Percentiles rank a stretch among this genome's conserved stretches.
phyloP scores from a whole-genome alignment of 2,329 filamentous ascomycete genomes.

The Laburnicola sp. region DNA sequence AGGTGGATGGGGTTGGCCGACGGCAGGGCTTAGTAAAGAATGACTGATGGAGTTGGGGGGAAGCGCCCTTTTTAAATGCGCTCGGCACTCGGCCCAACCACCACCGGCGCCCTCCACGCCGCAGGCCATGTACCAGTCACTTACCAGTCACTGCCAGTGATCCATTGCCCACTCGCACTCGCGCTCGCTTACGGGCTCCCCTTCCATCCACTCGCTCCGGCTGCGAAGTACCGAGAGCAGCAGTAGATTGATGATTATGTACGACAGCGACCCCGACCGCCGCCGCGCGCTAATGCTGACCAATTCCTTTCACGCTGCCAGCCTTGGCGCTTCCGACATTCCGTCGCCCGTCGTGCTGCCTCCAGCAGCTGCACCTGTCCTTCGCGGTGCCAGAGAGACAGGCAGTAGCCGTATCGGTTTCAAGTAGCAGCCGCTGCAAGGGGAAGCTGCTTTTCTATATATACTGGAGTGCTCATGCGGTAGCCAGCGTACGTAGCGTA shows the following conservation, averaged over 20 bases:
- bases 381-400: too few relatives aligned
- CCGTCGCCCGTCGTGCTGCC: too few relatives aligned
- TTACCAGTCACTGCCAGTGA: not conserved
- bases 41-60: constrained; percentile 19
- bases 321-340: constrained; percentile 12
- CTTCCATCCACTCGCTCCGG: constrained; percentile 3
- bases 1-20: constrained; percentile 15
- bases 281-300: constrained; percentile 16
- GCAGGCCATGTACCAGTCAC: not conserved
- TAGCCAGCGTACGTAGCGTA: too few relatives aligned
- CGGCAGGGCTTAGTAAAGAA: constrained; percentile 19
- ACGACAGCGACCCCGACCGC: constrained; percentile 25
- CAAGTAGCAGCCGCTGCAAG: too few relatives aligned
- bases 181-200: not conserved
- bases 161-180: not conserved
- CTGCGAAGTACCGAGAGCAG: not conserved
- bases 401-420: too few relatives aligned
- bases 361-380: too few relatives aligned
- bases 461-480: too few relatives aligned
- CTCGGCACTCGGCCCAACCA: not conserved
- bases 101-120: not conserved
- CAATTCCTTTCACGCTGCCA: constrained; percentile 6
- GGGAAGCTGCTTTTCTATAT: too few relatives aligned
- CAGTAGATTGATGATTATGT: not conserved
- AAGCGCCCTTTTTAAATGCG: constrained; percentile 1